Evolutionary conservation across 257 asterid species (phyloP), one percentile per base, ranked within the genome.

Genomic region (Linaria vulgaris): DNA sequence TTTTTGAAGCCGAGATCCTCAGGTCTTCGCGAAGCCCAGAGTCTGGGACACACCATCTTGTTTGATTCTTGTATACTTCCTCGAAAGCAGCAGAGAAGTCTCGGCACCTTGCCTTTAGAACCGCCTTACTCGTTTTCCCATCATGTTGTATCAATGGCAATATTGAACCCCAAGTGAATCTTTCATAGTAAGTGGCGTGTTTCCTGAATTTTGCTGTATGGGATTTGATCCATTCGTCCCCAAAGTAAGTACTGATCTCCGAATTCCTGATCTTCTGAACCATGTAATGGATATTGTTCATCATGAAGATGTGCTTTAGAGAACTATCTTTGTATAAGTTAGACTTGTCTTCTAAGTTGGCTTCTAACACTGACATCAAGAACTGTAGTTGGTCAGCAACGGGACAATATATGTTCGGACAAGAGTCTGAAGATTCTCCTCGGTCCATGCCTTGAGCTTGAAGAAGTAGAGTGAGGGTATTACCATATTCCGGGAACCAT

Each of bases 201-300:
- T 77, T 79, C 72, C 75, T 43, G 72, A 70, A 82, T 58, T 80
- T 82, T n/a, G 56, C 72, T 3, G 73, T 50, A 20, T 80, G 82
- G 24, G 25, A 20, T 50, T 68, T 65, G 37, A 82, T 71, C 96
- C 95, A 88, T 14, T 83, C 82, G 52, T 83, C 88, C 21, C 88
- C 95, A 10, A 85, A 83, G 55, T 76, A 82, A 3, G 63, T 63
- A 43, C 82, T 48, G 23, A 83, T 62, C 54, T 72, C 62, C 0
- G 95, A 85, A 24, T 72, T 58, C 61, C 65, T 65, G 50, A 85
- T 76, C 75, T 82, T 85, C 22, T 50, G 63, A 54, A 82, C 95
- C 80, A 85, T 88, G 82, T 88, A 88, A 69, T 85, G 95, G 47
- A 83, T 75, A 66, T 85, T 88, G 61, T 88, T 88, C 91, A 85